Percentiles rank a stretch among this genome's conserved stretches.
phyloP scores from a whole-genome alignment of 2,329 filamentous ascomycete species.

The Fusarium albidum region DNA sequence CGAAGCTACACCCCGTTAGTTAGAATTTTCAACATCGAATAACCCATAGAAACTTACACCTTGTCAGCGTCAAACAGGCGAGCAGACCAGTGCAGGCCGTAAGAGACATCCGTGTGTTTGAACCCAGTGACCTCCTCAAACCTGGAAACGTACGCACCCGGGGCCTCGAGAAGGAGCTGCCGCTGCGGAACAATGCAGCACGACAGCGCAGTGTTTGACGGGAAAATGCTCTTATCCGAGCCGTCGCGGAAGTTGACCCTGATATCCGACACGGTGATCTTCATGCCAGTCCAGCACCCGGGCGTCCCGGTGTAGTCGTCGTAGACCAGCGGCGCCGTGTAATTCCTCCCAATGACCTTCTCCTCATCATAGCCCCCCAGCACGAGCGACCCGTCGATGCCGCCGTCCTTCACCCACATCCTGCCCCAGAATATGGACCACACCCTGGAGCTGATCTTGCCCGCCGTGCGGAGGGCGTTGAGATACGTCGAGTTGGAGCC shows the following conservation, averaged over 20 bases:
- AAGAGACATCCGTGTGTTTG: slow-evolving; percentile 14
- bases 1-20: slow-evolving; percentile 26
- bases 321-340: slow-evolving; percentile 36
- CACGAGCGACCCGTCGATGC: slow-evolving; percentile 43
- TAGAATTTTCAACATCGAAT: rapidly evolving
- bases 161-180: slow-evolving; percentile 42
- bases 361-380: slow-evolving; percentile 46
- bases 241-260: slow-evolving; percentile 41
- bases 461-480: slow-evolving; percentile 32
- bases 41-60: slow-evolving; percentile 1
- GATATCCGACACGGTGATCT: slow-evolving; percentile 33
- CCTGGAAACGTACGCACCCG: slow-evolving; percentile 17
- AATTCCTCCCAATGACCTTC: slow-evolving; percentile 41
- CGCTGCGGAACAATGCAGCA: slow-evolving; percentile 44
- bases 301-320: slow-evolving; percentile 19
- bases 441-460: slow-evolving; percentile 39
- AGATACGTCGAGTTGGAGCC: slow-evolving; percentile 44
- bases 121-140: slow-evolving; percentile 33
- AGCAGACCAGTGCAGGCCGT: slow-evolving; percentile 30
- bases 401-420: slow-evolving; percentile 37
- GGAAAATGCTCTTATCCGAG: slow-evolving; percentile 38
- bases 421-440: slow-evolving; percentile 50
- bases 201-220: slow-evolving; percentile 31
- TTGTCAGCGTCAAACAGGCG: slow-evolving; percentile 20
- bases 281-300: slow-evolving; percentile 37